Base-by-base conservation (phyloP, 2,329 filamentous ascomycete species). In the Hymenoscyphus fraxineus region DNA sequence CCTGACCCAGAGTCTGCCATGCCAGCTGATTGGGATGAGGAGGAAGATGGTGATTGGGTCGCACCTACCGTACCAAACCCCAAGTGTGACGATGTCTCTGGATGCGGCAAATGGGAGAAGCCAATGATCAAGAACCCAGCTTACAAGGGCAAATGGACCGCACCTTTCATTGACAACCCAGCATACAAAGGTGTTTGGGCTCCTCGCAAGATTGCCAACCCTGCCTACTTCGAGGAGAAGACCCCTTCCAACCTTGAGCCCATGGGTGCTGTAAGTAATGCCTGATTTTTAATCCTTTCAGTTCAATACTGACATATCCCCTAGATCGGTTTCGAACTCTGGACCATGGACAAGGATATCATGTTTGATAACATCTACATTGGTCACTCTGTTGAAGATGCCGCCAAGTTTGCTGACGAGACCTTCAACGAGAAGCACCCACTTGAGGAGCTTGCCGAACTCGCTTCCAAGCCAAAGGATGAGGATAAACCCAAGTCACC, bases 291-390 rank as follows among this genome's bases (percentile, higher is more conserved):
- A 60, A n/a, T 69, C 5, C 55, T 27, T 39, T 39, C 56, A 69
- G 61, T 7, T 31, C 32, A 32, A 41, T 67, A 65, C 73, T 66
- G 44, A 35, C 9, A 39, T 63, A 58, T 22, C 75, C 22, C 47
- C 10, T 54, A 93, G 90, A 93, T 98, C 81, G 95, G 95, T 74
- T 98, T 98, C 76, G 95, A 99, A 81, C 94, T 99, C 82, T 99
- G 95, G 95, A 98, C 95, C 75, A 99, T 99, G 95, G 94, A 97
- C 82, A 96, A 88, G 78, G 91, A 97, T 77, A 98, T 99, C 73
- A 89, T 97, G 75, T 98, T 99, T 75, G 92, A 98, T 87, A 99
- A 99, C 88, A 96, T 99, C 84, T 99, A 98, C 87, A 93, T 99
- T 78, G 95, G 95, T 69, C 95, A 99, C 88, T 98, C 94, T 22